Evolutionary conservation across 177 flowering plant species (phyloP), one percentile per base, ranked within the genome.

Genomic region (Vitis hybrid): DNA sequence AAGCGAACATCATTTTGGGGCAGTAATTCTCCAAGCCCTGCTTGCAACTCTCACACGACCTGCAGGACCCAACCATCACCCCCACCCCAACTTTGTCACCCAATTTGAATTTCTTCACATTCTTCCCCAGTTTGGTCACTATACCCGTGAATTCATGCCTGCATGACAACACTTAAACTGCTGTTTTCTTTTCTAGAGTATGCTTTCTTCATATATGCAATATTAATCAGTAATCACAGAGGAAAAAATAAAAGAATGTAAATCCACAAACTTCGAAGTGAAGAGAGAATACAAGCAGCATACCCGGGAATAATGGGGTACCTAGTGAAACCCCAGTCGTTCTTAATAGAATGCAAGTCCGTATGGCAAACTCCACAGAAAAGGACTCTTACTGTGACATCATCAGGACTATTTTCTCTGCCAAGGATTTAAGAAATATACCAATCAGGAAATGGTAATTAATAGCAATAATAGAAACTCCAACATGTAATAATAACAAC

Each of bases 301-400:
- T 81, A 84, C 87, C 87, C 87, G 5, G 83, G 85, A 67, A 81
- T 75, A 30, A 81, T 13, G 32, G 87, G 85, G 68, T 71, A 84
- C 11, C 4, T 62, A 16, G 87, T 72, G 60, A 70, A 57, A 1
- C 87, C 87, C 85, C 87, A 84, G 1, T 84, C 85, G 56, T 84
- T 84, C 74, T 69, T 81, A 18, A 52, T 40, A 11, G 6, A 2
- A 52, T 81, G 85, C 66, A 84, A 52, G 63, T 84, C 87, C 10
- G 85, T 74, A 57, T 84, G 87, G 74, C 87, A 84, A 54, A 84
- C 79, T 24, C 87, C 87, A 64, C 87, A 84, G 59, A 67, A 84
- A 5, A 66, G 75, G 49, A 84, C 71, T 64, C 82, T 81, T 10
- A 84, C 27, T 2, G 84, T 72, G 62, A 84, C 85, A 73, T 84